Evolutionary conservation across 208 protist species (phyloP).

Genomic region (Leishmania tropica): DNA sequence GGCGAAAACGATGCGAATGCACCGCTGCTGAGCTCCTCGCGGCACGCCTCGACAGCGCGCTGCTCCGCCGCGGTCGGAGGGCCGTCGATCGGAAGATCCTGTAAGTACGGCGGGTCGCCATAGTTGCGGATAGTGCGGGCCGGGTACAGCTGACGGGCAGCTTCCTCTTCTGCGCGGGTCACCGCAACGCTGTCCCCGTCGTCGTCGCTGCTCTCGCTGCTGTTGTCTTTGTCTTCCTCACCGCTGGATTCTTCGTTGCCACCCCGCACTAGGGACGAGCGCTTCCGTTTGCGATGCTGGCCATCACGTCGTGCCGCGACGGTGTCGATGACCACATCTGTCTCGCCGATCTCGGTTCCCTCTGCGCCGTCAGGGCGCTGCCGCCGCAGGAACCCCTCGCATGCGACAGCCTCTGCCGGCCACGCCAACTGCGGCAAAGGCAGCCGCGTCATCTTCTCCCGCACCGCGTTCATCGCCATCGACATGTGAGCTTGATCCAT

Average conservation of each 20-base stretch:
- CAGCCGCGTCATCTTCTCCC: slow-evolving; percentile 18
- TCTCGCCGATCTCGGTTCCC: not conserved
- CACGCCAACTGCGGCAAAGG: slow-evolving; percentile 26
- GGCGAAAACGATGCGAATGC: slow-evolving; percentile 6
- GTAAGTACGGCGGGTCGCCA: slow-evolving; percentile 22
- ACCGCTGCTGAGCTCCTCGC: not conserved
- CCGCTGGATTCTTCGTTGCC: not conserved
- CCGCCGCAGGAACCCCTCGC: slow-evolving; percentile 4
- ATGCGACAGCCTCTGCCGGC: slow-evolving; percentile 15
- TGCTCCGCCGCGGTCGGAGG: slow-evolving; percentile 39
- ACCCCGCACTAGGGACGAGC: slow-evolving; percentile 15
- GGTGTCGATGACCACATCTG: not conserved
- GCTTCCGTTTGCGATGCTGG: slow-evolving; percentile 8
- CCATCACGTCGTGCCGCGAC: not conserved
- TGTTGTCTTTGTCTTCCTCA: not conserved
- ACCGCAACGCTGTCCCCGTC: slow-evolving; percentile 23
- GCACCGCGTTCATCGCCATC: slow-evolving; percentile 15
- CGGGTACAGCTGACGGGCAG: slow-evolving; percentile 42
- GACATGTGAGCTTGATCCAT: slow-evolving; percentile 31
- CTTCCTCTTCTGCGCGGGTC: slow-evolving; percentile 16
- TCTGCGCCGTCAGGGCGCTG: not conserved
- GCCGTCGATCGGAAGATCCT: slow-evolving; percentile 46
- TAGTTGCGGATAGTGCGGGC: slow-evolving; percentile 27
- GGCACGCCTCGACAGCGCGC: slow-evolving; percentile 27
- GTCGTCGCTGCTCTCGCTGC: slow-evolving; percentile 8